Conservation (phyloP, 225 moss, liverwort and hornwort species). For the Bryoerythrophyllum caledonicum region DNA sequence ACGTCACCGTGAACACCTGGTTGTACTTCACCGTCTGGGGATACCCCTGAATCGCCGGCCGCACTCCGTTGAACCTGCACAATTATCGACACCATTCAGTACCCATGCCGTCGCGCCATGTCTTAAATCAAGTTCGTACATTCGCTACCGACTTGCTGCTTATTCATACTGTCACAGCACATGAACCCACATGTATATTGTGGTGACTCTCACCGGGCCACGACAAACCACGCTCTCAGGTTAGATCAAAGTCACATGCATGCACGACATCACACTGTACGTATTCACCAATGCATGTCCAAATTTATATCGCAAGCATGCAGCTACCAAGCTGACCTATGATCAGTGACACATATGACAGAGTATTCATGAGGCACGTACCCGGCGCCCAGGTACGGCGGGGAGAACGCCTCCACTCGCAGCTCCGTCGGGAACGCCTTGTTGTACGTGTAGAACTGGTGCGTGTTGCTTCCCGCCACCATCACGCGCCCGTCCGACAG, state of each 20-base stretch:
- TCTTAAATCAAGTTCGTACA: neutral
- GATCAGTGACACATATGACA: no score
- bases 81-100: neutral
- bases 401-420: slow-evolving; percentile 22
- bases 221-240: no score
- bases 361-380: neutral
- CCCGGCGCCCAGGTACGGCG: slow-evolving; percentile 5
- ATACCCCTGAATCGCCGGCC: neutral
- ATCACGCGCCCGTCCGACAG: slow-evolving; percentile 2
- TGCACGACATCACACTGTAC: neutral
- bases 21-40: slow-evolving; percentile 12
- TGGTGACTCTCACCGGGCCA: neutral
- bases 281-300: neutral
- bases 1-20: slow-evolving; percentile 24
- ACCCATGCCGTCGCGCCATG: neutral
- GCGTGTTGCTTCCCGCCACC: slow-evolving; percentile 16
- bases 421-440: slow-evolving; percentile 3
- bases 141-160: no score
- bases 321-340: no score
- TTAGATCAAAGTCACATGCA: neutral
- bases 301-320: no score
- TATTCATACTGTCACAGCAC: no score
- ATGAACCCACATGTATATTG: no score
- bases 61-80: neutral
- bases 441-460: slow-evolving; percentile 21